phyloP scores from a whole-genome alignment of 306 rosid species.

The Vigna nakashimae region DNA sequence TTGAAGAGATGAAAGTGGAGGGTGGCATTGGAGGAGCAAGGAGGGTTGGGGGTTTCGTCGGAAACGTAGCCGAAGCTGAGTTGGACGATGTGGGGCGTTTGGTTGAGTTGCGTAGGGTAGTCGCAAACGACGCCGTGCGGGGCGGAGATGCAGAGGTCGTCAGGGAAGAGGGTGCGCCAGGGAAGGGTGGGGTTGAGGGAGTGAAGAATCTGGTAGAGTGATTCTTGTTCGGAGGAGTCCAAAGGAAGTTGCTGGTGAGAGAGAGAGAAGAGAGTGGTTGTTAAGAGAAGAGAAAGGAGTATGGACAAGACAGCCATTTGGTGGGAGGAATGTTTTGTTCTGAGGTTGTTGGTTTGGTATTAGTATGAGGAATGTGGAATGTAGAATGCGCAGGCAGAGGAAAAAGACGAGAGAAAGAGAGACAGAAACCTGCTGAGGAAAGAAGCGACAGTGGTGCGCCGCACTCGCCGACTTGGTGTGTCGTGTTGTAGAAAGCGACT shows the following conservation, averaged over 20 bases:
- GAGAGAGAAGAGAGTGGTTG: slow-evolving; percentile 27
- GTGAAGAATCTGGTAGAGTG: slow-evolving; percentile 60
- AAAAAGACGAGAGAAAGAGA: slow-evolving; percentile 7
- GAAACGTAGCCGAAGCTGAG: slow-evolving; percentile 81
- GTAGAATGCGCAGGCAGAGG: not conserved
- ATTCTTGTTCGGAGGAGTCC: slow-evolving; percentile 54
- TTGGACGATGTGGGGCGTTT: slow-evolving; percentile 56
- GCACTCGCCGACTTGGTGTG: slow-evolving; percentile 61
- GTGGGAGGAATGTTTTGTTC: not conserved
- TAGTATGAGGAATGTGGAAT: not conserved
- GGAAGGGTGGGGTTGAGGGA: slow-evolving; percentile 70
- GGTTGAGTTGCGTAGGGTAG: slow-evolving; percentile 25
- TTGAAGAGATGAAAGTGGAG: slow-evolving; percentile 65
- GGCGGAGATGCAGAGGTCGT: slow-evolving; percentile 66
- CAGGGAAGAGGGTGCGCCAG: slow-evolving; percentile 72
- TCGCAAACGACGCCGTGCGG: slow-evolving; percentile 81
- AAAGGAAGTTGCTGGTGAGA: slow-evolving; percentile 58
- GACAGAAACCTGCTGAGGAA: slow-evolving; percentile 43
- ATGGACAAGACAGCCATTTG: not conserved
- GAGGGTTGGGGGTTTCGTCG: slow-evolving; percentile 73
- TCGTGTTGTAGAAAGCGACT: slow-evolving; percentile 48
- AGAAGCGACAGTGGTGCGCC: slow-evolving; percentile 59
- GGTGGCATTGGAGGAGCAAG: slow-evolving; percentile 64
- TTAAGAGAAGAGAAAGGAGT: not conserved
- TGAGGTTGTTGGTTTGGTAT: not conserved